Evolutionary conservation across 1,284 basidiomycete genomes (phyloP), one percentile per base, ranked within the genome.

Genomic region (Porphyrellus sp.): DNA sequence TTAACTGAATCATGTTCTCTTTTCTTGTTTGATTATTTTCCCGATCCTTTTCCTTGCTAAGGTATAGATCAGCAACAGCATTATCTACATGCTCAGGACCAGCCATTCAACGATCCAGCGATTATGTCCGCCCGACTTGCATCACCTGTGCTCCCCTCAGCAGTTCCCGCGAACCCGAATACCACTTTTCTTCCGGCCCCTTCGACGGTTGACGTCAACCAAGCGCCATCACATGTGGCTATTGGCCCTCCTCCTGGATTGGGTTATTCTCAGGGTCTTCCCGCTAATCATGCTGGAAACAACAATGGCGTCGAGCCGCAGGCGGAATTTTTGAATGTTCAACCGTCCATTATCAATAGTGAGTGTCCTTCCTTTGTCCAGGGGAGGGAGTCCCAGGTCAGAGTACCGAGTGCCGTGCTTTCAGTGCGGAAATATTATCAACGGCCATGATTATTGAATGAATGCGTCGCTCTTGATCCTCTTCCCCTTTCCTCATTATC

Each of bases 361-460:
- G 83, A 89, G 86, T 83, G 59, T 63, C 62, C 74, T 73, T 74
- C 67, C 61, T 68, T 72, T 69, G 62, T 70, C 70, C 68, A 79
- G 81, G 83, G 84, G 86, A 83, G 83, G 83, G 83, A 81, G 73
- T 73, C 76, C 74, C 72, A 73, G 83, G 81, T 76, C 79, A 81
- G 77, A 78, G 81, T 86, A 86, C 84, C 85, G 77, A 87, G 84
- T 61, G 72, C 83, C 84, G 81, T 87, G 75, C 85, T 86, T 87
- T 83, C 82, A 87, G 83, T 85, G 82, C 83, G 83, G 82, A 83
- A 85, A 79, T 73, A 79, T 72, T 79, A 80, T 73, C 75, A 81
- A 77, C 82, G 77, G 68, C 78, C 78, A 74, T 86, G 75, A 86
- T 65, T 55, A 45, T 64, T 68, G 55, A 53, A 70, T 61, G 53